These are phyloP conservation scores for Mortierella sp. DNA, from an alignment of 371 early-diverging fungal species.

Conservation along the genomic window DNA sequence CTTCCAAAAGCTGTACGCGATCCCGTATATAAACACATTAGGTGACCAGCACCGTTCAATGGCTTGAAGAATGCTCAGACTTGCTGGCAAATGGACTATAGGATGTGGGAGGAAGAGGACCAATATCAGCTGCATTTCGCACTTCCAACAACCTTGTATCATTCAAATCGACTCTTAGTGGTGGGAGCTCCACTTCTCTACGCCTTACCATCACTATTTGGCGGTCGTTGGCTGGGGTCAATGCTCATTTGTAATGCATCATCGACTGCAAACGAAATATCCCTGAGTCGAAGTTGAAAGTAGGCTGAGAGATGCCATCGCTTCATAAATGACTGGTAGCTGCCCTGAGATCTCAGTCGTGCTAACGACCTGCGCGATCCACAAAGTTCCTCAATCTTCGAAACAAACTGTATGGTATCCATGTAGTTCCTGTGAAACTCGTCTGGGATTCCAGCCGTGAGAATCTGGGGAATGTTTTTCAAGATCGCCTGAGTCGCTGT, in stretches of 20 bases:
- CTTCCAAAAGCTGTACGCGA: constrained; percentile 79
- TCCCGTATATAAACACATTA: constrained; percentile 68
- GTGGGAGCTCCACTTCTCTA: background rate
- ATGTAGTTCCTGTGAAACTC: constrained; percentile 79
- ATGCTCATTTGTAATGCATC: constrained; percentile 31
- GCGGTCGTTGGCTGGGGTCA: constrained; percentile 9
- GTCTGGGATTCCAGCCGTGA: constrained; percentile 79
- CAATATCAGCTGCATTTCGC: background rate
- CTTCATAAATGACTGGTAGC: constrained; percentile 77
- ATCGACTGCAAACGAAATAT: constrained; percentile 32
- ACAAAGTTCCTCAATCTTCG: constrained; percentile 65
- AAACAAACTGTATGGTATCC: constrained; percentile 72
- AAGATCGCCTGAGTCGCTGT: constrained; percentile 63
- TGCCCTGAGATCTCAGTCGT: constrained; percentile 67
- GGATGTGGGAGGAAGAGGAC: background rate
- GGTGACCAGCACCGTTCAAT: constrained; percentile 77
- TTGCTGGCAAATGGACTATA: constrained; percentile 56
- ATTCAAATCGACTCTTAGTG: too few species aligned
- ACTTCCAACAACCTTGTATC: too few species aligned
- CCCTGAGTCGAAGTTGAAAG: constrained; percentile 71
- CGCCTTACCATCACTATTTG: constrained; percentile 18
- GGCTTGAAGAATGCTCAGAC: constrained; percentile 61
- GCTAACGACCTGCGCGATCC: constrained; percentile 59
- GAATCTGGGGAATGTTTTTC: constrained; percentile 64
- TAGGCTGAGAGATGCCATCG: constrained; percentile 82